phyloP scores from a whole-genome alignment of 2,329 filamentous ascomycete genomes.

The Phoma sp. region DNA sequence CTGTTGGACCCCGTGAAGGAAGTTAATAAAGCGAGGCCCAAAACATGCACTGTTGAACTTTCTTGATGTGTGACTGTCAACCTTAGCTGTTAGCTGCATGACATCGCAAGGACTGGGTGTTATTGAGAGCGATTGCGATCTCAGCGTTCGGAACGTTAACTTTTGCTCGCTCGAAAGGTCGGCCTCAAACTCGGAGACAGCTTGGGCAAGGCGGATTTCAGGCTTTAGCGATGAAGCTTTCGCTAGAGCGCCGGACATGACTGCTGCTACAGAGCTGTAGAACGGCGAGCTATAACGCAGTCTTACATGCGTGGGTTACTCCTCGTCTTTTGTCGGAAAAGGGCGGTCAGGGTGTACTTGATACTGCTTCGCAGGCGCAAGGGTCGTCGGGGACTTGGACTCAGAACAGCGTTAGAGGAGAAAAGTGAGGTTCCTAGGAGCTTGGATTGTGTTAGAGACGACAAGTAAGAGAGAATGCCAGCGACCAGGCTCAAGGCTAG shows the following conservation, averaged over 20 bases:
- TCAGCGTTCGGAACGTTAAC: neutral
- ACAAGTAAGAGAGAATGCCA: too few species aligned
- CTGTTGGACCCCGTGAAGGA: constrained; percentile 53
- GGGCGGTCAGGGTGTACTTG: too few species aligned
- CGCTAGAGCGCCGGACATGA: neutral
- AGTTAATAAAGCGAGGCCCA: constrained; percentile 49
- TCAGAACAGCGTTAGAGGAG: too few species aligned
- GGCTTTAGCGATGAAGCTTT: constrained; percentile 17
- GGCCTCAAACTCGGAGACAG: constrained; percentile 20
- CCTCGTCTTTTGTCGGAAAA: too few species aligned
- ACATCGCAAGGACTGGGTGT: constrained; percentile 14
- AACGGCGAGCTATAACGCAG: too few species aligned
- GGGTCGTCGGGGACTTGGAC: too few species aligned
- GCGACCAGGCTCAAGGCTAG: too few species aligned
- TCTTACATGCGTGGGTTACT: too few species aligned
- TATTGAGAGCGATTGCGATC: neutral
- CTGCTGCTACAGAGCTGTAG: too few species aligned
- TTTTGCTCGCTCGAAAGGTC: constrained; percentile 19
- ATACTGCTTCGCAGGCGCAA: too few species aligned
- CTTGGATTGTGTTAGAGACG: too few species aligned
- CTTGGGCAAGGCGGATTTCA: constrained; percentile 21
- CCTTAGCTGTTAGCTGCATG: constrained; percentile 47
- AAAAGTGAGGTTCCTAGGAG: too few species aligned
- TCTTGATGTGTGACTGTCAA: constrained; percentile 33
- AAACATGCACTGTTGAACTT: constrained; percentile 43